A percentile compares a stretch with the other conserved stretches of the same genome.
These are phyloP conservation scores for Chalciporus sphaerocephalus DNA, from an alignment of 768 basidiomycete species.

Conservation along the genomic window DNA sequence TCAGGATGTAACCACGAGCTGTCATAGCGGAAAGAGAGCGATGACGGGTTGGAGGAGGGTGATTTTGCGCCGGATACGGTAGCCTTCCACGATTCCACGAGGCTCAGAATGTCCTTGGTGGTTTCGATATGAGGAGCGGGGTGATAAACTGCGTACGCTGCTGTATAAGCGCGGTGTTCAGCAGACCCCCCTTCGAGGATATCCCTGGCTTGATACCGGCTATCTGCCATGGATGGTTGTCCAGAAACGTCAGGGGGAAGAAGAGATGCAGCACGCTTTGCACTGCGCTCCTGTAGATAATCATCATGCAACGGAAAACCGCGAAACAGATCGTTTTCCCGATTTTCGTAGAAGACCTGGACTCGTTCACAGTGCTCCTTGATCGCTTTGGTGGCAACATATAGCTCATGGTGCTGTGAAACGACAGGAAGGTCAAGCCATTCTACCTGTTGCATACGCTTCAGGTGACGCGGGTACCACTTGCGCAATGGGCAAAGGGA, in stretches of 20 bases:
- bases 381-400: slow-evolving; percentile 24
- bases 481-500: slow-evolving; percentile 32
- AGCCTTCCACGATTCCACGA: slow-evolving; percentile 10
- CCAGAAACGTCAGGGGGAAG: slow-evolving; percentile 12
- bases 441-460: slow-evolving; percentile 37
- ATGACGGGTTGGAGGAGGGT: slow-evolving; percentile 8
- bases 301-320: slow-evolving; percentile 4
- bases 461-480: slow-evolving; percentile 38
- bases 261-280: slow-evolving; percentile 11
- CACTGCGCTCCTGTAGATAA: slow-evolving; percentile 16
- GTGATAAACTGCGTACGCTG: slow-evolving; percentile 7
- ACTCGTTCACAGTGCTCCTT: slow-evolving; percentile 23
- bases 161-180: slow-evolving; percentile 18
- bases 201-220: slow-evolving; percentile 16
- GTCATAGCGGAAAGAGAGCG: slow-evolving; percentile 22
- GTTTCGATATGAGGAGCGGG: background rate
- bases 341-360: slow-evolving; percentile 7
- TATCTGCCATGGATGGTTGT: background rate
- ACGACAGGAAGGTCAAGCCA: slow-evolving; percentile 24
- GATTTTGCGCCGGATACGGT: background rate
- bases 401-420: slow-evolving; percentile 33
- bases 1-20: slow-evolving; percentile 25
- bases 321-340: background rate
- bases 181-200: background rate
- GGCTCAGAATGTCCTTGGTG: background rate